Base-by-base conservation (phyloP, 495 filamentous ascomycete species). In the Zalerion maritima region DNA sequence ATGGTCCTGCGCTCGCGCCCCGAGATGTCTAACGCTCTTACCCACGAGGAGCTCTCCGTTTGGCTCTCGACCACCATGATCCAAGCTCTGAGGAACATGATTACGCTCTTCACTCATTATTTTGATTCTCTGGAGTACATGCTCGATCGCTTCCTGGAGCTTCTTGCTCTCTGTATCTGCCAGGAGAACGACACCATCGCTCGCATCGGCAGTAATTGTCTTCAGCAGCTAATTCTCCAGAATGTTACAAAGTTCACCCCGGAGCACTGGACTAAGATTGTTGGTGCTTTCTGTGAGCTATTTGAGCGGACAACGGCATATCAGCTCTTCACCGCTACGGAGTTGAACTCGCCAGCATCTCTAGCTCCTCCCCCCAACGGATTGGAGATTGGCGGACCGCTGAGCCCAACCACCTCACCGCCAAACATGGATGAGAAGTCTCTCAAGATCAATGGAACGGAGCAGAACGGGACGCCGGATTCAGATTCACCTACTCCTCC, bases 51-150 rank as follows among this genome's bases (percentile, higher is more conserved):
- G 41, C 64, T 94, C 12, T 94, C 87, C 1, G 89, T 99, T n/a
- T 99, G 89, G 89, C 66, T 99, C 19, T 94, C 85, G 8, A 99
- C 89, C 0, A 99, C 89, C 12, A 96, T 99, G 85, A 99, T 99
- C 25, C 89, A 99, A 51, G 89, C 89, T 10, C 58, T 99, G 38
- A 73, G 89, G 26, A 96, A 94, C 54, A 93, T 99, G 79, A 94
- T 99, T 42, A 85, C 79, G 0, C 71, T 99, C 14, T 96, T 99
- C 47, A 99, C 89, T 0, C 89, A 99, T 51, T 96, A 94, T 53
- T 99, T 96, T 41, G 83, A 92, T 32, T 69, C 82, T 0, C 57
- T 99, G 15, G 83, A 94, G 49, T 87, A 92, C 48, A 96, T 99
- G 91, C 67, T 99, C 12, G 83, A 93, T 44, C 64, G 87, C 15